Evolutionary conservation across 352 stramenopile species (phyloP).

Genomic region (Phytophthora agathidicida): DNA sequence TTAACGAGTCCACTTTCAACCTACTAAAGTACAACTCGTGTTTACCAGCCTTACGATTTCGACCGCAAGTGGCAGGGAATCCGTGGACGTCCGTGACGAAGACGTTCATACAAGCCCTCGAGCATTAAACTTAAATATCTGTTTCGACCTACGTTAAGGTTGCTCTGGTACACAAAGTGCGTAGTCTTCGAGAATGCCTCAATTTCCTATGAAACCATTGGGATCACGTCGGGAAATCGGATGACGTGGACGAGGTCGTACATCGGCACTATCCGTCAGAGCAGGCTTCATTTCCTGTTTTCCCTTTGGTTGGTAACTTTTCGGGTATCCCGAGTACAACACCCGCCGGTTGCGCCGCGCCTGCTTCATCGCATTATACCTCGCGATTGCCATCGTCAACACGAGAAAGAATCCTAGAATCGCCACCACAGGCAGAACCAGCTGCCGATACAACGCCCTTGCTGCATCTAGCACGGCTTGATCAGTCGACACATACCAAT

Average conservation of each 20-base stretch:
- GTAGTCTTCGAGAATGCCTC: too few species aligned
- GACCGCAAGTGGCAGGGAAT: too few species aligned
- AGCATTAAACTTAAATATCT: too few species aligned
- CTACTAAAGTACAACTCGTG: too few species aligned
- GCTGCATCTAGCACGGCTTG: neutral
- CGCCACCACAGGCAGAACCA: constrained; percentile 33
- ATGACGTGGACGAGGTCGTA: constrained; percentile 1
- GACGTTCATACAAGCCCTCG: too few species aligned
- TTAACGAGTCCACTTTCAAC: too few species aligned
- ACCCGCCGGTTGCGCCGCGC: constrained; percentile 29
- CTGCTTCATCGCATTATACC: constrained; percentile 22
- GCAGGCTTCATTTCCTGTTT: constrained; percentile 8
- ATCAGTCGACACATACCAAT: constrained; percentile 22
- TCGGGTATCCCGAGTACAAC: constrained; percentile 41
- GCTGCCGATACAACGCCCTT: constrained; percentile 19
- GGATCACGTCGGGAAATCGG: constrained; percentile 5
- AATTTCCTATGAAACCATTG: constrained; percentile 7
- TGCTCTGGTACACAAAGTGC: too few species aligned
- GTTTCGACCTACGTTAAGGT: too few species aligned
- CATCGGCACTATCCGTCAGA: neutral
- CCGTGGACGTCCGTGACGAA: too few species aligned
- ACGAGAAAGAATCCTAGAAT: constrained; percentile 38
- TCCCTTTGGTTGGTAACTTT: constrained; percentile 25
- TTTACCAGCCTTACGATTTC: too few species aligned
- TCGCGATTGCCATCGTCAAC: constrained; percentile 27